phyloP scores from a whole-genome alignment of 225 moss, liverwort and hornwort genomes.

The Neckera pumila region DNA sequence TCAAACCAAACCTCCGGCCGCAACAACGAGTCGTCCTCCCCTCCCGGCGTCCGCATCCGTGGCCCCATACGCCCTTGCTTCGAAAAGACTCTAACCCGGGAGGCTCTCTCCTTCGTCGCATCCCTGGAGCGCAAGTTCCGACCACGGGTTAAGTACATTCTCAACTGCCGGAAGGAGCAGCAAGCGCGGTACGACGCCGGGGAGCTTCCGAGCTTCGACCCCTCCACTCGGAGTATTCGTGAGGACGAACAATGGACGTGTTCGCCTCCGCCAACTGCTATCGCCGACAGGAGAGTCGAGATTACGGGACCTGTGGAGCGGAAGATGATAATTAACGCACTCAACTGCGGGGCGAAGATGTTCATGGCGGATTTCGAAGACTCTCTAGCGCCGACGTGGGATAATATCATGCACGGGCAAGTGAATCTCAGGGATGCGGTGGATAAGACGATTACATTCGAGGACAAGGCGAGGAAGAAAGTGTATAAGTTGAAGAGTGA shows the following conservation, averaged over 20 bases:
- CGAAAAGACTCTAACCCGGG: constrained; percentile 34
- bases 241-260: constrained; percentile 48
- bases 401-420: constrained; percentile 55
- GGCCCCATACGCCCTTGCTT: constrained; percentile 26
- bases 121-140: constrained; percentile 62
- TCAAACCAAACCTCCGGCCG: not conserved
- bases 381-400: constrained; percentile 73
- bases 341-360: constrained; percentile 79
- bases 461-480: constrained; percentile 58
- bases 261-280: constrained; percentile 37
- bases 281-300: constrained; percentile 68
- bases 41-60: constrained; percentile 63
- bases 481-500: constrained; percentile 47
- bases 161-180: constrained; percentile 59
- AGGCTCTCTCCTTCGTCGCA: constrained; percentile 61
- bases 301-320: constrained; percentile 81
- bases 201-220: constrained; percentile 66
- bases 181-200: constrained; percentile 62
- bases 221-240: constrained; percentile 45
- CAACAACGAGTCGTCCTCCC: constrained; percentile 7
- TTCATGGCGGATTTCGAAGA: constrained; percentile 89
- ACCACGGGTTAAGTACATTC: constrained; percentile 53
- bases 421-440: constrained; percentile 53
- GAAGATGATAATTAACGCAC: constrained; percentile 82
- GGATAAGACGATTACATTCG: constrained; percentile 34